Base-by-base conservation (phyloP, 2,329 filamentous ascomycete genomes). In the Lizonia empirigonia region DNA sequence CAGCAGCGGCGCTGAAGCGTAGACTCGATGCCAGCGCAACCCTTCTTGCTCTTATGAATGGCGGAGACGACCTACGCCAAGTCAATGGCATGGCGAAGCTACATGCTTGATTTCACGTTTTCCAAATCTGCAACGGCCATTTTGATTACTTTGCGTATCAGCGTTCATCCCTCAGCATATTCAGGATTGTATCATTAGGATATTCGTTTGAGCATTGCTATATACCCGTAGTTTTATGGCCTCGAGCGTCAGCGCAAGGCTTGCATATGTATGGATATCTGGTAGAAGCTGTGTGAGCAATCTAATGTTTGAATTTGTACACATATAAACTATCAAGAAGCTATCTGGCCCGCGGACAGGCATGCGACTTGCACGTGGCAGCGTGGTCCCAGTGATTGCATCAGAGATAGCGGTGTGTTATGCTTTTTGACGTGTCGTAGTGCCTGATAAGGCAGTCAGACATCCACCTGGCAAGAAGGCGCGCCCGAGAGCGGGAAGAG, bases 201-300 rank as follows among this genome's bases (percentile, higher is more conserved):
- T 53, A 51, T 60, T 54, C 39, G 42, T 59, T 63, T 62, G 47
- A 69, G 67, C 62, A 71, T 71, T 67, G 67, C 68, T 72, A 70
- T 70, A 73, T 73, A 73, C 70, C 70, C 70, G 67, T 67, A 68
- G 62, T 64, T 65, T 64, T 63, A 68, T 53, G 58, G 58, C 53
- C 58, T 39, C 54, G 56, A 27, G 49, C 24, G 51, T 55, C 55
- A 39, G 59, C 50, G 38, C 52, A 42, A 41, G 45, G 41, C 45
- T 51, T 50, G 41, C 42, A 49, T 26, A 54, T 54, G 50, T 45
- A 53, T 48, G 39, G 44, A 53, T 48, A 53, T 46, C 9, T 49
- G 39, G 48, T 49, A 49, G 44, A 44, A 36, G 34, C 39, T 36
- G 39, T 44, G 30, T 38, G 32, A 39, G 39, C 38, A 53, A 53